Base-by-base conservation (phyloP, 2,329 filamentous ascomycete species). In the Bipolaris cookei region DNA sequence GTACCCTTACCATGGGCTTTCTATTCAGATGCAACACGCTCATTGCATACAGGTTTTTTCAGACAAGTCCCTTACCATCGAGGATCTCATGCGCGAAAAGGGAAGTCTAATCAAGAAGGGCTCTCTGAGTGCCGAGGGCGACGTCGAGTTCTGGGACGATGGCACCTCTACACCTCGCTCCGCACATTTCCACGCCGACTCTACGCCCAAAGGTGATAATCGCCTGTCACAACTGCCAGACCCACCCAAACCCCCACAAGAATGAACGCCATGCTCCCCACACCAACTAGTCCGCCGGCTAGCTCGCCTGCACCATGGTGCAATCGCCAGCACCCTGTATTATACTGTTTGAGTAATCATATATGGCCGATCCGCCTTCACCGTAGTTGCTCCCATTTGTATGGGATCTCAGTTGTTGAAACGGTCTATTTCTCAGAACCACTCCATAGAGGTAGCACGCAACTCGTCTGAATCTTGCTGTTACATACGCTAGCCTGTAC, bases 61-160 rank as follows among this genome's bases (percentile, higher is more conserved):
- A 34, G 86, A 93, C 65, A 83, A 82, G 45, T 82, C 83, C 54
- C 76, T 90, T 56, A 92, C 90, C 0, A 80, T 95, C 28, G 90
- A 96, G 76, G 89, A 94, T 60, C 77, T 98, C 47, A 85, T 95
- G 79, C 81, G 83, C 56, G 87, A 92, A 64, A 89, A 89, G 71
- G 94, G 93, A 4, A 84, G 87, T 63, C 78, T 90, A 1, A 84
- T 94, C 58, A 90, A 89, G 80, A 86, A 86, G 59, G 90, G 91
- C 16, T 86, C 84, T 25, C 72, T 93, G 30, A 86, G 89, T 49
- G 85, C 87, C 64, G 88, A 93, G 64, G 92, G 91, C n/a, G 90
- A 97, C 73, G 80, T 97, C 45, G 94, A 98, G 76, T 95, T 97
- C 66, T 97, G 92, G 89, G 89, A 90, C 28, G 91, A 96, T 63